Conservation (phyloP, 1,284 basidiomycete genomes). For the Albatrellus sp. region DNA sequence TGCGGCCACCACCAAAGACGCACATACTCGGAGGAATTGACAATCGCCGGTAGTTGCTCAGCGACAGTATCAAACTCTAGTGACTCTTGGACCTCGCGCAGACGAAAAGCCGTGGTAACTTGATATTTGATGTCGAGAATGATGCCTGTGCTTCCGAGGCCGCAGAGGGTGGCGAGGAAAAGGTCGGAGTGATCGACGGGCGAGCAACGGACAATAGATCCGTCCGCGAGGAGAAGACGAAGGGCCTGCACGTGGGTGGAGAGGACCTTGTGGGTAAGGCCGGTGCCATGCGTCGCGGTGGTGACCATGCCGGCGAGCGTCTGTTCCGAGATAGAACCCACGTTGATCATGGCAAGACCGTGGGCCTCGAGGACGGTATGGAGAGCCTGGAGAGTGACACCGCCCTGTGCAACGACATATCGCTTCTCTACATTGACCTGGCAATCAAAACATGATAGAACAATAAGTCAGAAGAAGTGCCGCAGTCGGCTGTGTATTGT, state of each 20-base stretch:
- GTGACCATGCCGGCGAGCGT: slow-evolving; percentile 90
- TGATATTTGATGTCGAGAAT: slow-evolving; percentile 72
- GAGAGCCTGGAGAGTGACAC: slow-evolving; percentile 68
- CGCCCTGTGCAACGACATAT: slow-evolving; percentile 65
- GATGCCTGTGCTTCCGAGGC: slow-evolving; percentile 87
- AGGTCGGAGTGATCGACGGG: slow-evolving; percentile 57
- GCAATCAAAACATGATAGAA: slow-evolving; percentile 6
- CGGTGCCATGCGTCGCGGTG: slow-evolving; percentile 92
- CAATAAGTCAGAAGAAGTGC: not conserved
- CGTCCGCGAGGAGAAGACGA: slow-evolving; percentile 64
- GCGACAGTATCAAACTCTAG: slow-evolving; percentile 57
- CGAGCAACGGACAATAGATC: slow-evolving; percentile 58
- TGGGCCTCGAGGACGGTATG: slow-evolving; percentile 58
- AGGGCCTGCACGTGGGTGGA: slow-evolving; percentile 75
- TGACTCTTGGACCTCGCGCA: slow-evolving; percentile 68
- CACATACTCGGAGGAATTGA: slow-evolving; percentile 68
- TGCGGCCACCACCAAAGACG: slow-evolving; percentile 96
- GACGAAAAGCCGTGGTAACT: slow-evolving; percentile 74
- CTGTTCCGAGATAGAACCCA: slow-evolving; percentile 96
- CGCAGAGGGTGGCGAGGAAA: slow-evolving; percentile 88
- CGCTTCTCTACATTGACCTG: slow-evolving; percentile 66
- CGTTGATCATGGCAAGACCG: slow-evolving; percentile 78
- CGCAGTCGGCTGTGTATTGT: not conserved
- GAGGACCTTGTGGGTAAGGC: slow-evolving; percentile 71
- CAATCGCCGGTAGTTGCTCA: slow-evolving; percentile 42